Percentiles rank a stretch among this genome's conserved stretches.
Evolutionary conservation across 2,329 filamentous ascomycete species (phyloP).

Genomic region (Colletotrichum sp.): DNA sequence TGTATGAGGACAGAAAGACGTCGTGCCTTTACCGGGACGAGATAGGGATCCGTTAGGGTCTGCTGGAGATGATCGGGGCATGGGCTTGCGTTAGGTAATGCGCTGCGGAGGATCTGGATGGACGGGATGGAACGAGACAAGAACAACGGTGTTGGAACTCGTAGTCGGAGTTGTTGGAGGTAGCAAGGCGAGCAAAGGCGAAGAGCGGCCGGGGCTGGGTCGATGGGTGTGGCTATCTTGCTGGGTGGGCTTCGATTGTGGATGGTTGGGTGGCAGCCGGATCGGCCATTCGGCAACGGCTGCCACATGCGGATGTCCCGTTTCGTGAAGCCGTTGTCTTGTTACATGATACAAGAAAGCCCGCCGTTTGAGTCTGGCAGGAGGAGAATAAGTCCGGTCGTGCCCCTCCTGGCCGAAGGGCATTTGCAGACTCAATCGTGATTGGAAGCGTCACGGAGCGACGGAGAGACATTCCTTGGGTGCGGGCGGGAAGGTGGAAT

Average conservation of each 20-base stretch:
- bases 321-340: background rate
- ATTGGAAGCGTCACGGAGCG: background rate
- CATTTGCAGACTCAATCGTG: background rate
- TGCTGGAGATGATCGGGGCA: background rate
- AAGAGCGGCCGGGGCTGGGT: background rate
- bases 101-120: background rate
- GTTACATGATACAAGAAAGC: background rate
- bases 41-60: background rate
- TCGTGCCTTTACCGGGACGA: background rate
- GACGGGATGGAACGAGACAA: background rate
- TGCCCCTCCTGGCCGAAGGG: background rate
- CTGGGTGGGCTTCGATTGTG: background rate
- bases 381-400: background rate
- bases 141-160: background rate
- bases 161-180: background rate
- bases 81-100: background rate
- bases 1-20: slow-evolving; percentile 3
- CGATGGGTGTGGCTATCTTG: background rate
- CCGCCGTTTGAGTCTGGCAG: background rate
- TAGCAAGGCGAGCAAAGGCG: background rate
- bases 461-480: slow-evolving; percentile 11
- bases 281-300: slow-evolving; percentile 16
- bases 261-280: slow-evolving; percentile 5
- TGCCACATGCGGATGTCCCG: background rate
- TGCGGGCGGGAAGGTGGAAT: slow-evolving; percentile 5